Conservation (phyloP, 371 early-diverging fungal genomes). For the Rhizopus delemar region DNA sequence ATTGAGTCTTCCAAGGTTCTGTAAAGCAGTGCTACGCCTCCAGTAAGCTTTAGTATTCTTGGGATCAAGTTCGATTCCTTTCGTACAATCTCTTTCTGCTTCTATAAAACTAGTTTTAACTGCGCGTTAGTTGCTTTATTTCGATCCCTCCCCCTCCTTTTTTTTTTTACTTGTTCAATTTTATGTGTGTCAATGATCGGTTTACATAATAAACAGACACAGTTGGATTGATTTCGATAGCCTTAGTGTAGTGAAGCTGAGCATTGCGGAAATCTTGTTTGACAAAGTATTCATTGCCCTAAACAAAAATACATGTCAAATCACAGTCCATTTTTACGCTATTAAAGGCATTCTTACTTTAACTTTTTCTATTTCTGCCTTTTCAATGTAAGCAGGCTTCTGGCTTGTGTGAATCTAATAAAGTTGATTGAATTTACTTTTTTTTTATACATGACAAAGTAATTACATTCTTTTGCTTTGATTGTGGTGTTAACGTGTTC, state of each 20-base stretch:
- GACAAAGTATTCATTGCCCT: slow-evolving; percentile 83
- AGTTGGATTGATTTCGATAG: slow-evolving; percentile 68
- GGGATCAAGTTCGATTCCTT: slow-evolving; percentile 62
- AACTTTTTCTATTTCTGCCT: slow-evolving; percentile 62
- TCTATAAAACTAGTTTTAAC: slow-evolving; percentile 20
- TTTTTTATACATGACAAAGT: not conserved
- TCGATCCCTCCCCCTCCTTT: not conserved
- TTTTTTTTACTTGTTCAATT: slow-evolving; percentile 59
- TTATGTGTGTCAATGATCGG: slow-evolving; percentile 85
- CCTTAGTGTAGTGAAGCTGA: slow-evolving; percentile 64
- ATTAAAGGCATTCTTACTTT: slow-evolving; percentile 42
- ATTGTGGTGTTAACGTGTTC: not conserved
- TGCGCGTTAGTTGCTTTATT: not conserved
- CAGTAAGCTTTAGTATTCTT: slow-evolving; percentile 82
- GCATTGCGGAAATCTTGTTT: slow-evolving; percentile 71
- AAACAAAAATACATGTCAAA: not conserved
- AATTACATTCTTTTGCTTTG: not conserved
- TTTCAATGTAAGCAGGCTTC: slow-evolving; percentile 26
- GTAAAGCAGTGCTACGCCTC: slow-evolving; percentile 75
- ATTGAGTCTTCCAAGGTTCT: slow-evolving; percentile 53
- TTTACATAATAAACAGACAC: slow-evolving; percentile 70
- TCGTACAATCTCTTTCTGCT: slow-evolving; percentile 75
- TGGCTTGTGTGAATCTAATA: not conserved
- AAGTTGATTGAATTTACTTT: not conserved
- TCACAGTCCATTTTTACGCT: not conserved